Evolutionary conservation across 768 basidiomycete genomes (phyloP), one percentile per base, ranked within the genome.

Genomic region (Amanita pallidorosea): DNA sequence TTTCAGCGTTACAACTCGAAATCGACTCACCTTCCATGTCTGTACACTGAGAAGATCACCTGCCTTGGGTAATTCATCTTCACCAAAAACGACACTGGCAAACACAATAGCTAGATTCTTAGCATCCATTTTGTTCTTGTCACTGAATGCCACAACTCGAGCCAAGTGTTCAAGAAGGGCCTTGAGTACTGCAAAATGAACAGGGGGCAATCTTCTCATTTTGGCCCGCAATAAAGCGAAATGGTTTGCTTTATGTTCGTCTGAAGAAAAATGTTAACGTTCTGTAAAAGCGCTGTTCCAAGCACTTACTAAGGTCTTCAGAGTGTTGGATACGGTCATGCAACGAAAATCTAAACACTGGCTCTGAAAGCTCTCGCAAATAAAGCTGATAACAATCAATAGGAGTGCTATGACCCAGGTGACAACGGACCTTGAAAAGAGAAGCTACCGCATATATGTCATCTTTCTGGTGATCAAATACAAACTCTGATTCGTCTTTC

Each of bases 81-180:
- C 90, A 5, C 92, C 92, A 57, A 96, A 93, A 43, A 96, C 79
- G 20, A 91, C 89, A 7, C 81, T 73, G 17, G 86, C 85, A 67
- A 95, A 94, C 3, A 93, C 83, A 43, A 96, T 93, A 3, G 91
- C 88, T 20, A 96, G 70, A 61, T 95, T 96, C 71, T 85, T 91
- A 3, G 83, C 72, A 58, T 92, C 93, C 93, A 96, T 96, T 66
- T 94, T 95, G 62, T 94, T 96, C 61, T 77, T 81, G 23, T 83
- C 80, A 18, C 73, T 72, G 33, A 72, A 71, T 4, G 80, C 68
- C 2, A 80, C 76, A 12, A 96, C 81, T 12, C 83, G 76, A 2
- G 83, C 70, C 15, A 96, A 76, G 63, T 95, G 93, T 55, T 94
- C 92, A 17, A 94, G 65, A 23, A 94, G 61, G 7, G 82, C 79